phyloP scores from a whole-genome alignment of 2,329 filamentous ascomycete species.

The Talaromyces funiculosus region DNA sequence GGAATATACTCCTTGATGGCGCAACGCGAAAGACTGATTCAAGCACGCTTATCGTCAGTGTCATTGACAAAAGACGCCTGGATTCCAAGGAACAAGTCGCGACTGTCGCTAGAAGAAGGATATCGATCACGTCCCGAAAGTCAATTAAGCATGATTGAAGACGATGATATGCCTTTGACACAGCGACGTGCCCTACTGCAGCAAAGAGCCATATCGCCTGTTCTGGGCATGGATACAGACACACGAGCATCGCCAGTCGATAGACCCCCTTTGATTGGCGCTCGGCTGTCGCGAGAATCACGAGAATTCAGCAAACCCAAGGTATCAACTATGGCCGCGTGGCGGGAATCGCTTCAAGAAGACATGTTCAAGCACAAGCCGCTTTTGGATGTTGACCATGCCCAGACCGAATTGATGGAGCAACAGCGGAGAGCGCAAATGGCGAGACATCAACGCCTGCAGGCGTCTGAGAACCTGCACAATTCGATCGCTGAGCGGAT shows the following conservation, averaged over 20 bases:
- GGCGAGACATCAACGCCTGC: constrained; percentile 53
- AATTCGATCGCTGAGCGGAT: constrained; percentile 67
- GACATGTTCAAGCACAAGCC: constrained; percentile 48
- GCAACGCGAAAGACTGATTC: constrained; percentile 50
- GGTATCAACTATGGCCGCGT: constrained; percentile 59
- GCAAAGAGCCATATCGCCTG: constrained; percentile 38
- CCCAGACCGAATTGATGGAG: constrained; percentile 50
- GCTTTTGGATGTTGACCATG: constrained; percentile 31
- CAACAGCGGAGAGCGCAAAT: constrained; percentile 56
- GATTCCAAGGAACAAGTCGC: constrained; percentile 23
- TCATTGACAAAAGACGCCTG: constrained; percentile 31
- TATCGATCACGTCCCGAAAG: constrained; percentile 14
- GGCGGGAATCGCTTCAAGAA: constrained; percentile 60
- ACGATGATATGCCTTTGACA: constrained; percentile 60
- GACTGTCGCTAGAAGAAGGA: constrained; percentile 20
- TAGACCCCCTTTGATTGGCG: constrained; percentile 50
- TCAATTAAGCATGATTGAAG: constrained; percentile 20
- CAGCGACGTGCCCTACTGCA: constrained; percentile 58
- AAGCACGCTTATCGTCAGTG: constrained; percentile 32
- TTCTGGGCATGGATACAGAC: constrained; percentile 24
- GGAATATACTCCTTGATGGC: constrained; percentile 47
- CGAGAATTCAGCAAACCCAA: constrained; percentile 19
- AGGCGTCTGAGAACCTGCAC: constrained; percentile 55
- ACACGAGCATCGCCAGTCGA: background rate
- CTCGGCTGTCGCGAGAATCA: background rate